A percentile compares a stretch with the other conserved stretches of the same genome.
Conservation (phyloP, 805 yeast species). For the Groenewaldozyma salmanticensis region DNA sequence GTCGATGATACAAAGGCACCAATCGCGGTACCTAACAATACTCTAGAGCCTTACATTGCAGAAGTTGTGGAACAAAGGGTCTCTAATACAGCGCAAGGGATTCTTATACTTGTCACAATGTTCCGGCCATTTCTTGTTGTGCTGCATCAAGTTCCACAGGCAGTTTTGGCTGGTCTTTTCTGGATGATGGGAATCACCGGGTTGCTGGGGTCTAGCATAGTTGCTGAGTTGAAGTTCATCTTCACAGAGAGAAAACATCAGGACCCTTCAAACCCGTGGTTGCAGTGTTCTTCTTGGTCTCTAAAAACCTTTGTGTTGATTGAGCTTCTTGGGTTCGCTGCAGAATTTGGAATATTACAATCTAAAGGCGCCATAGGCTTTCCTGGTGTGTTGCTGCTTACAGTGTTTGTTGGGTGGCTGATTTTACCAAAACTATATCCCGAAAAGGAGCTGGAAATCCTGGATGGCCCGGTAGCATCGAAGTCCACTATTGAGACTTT, state of each 20-base stretch:
- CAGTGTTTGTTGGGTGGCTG: conserved; percentile 52
- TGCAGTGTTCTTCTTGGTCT: conserved; percentile 27
- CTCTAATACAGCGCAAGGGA: conserved; percentile 77
- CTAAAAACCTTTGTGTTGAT: conserved; percentile 47
- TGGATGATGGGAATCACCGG: conserved; percentile 90
- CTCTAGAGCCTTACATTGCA: conserved; percentile 24
- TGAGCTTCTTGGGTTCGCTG: conserved; percentile 59
- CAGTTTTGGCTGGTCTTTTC: conserved; percentile 84
- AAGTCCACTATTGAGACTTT: conserved; percentile 29
- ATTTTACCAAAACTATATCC: conserved; percentile 55
- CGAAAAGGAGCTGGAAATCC: conserved; percentile 42
- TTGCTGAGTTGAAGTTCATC: conserved; percentile 51
- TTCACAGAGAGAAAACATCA: conserved; percentile 46
- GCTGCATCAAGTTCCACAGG: conserved; percentile 80
- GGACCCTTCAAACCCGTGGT: conserved; percentile 22
- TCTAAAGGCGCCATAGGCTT: conserved; percentile 91
- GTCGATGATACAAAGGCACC: neutral
- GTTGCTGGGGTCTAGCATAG: conserved; percentile 53
- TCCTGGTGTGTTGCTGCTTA: conserved; percentile 66
- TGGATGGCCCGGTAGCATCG: conserved; percentile 51
- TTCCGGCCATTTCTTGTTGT: conserved; percentile 75
- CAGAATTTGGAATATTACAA: conserved; percentile 76
- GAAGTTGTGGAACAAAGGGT: conserved; percentile 83
- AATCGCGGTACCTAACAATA: neutral
- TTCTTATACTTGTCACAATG: conserved; percentile 80